phyloP scores from a whole-genome alignment of 2,329 filamentous ascomycete species.

The Venturia oleaginea region DNA sequence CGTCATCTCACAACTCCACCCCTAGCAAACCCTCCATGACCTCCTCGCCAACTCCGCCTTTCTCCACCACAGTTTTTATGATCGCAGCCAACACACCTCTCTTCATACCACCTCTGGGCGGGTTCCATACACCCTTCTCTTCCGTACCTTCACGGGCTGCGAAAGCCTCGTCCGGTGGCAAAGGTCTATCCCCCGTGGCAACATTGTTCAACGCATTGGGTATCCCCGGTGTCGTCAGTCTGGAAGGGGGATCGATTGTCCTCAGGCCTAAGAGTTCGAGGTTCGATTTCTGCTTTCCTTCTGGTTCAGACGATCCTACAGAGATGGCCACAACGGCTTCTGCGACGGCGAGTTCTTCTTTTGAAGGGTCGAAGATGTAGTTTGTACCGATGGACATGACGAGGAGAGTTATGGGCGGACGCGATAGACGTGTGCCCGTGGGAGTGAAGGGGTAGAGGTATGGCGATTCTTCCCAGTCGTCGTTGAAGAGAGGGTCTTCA shows the following conservation, averaged over 20 bases:
- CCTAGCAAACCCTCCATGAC: slow-evolving; percentile 72
- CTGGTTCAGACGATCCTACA: slow-evolving; percentile 39
- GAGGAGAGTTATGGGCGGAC: slow-evolving; percentile 81
- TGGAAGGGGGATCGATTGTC: slow-evolving; percentile 41
- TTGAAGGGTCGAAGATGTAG: slow-evolving; percentile 86
- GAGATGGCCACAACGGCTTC: slow-evolving; percentile 84
- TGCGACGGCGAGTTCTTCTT: slow-evolving; percentile 87
- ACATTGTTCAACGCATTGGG: slow-evolving; percentile 39
- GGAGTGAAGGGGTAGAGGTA: slow-evolving; percentile 59
- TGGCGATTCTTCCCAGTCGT: slow-evolving; percentile 84
- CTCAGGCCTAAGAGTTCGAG: slow-evolving; percentile 36
- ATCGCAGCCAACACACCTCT: slow-evolving; percentile 63
- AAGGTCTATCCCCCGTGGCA: slow-evolving; percentile 31
- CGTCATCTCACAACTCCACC: slow-evolving; percentile 43
- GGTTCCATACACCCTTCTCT: slow-evolving; percentile 67
- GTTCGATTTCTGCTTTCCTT: neutral
- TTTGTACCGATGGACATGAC: slow-evolving; percentile 80
- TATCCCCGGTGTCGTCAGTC: slow-evolving; percentile 39
- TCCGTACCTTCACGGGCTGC: slow-evolving; percentile 48
- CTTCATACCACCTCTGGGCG: slow-evolving; percentile 75
- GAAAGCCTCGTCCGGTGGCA: slow-evolving; percentile 31
- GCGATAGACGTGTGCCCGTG: slow-evolving; percentile 26
- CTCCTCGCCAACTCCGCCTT: slow-evolving; percentile 75
- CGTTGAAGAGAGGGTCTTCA: slow-evolving; percentile 95
- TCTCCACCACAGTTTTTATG: slow-evolving; percentile 65